phyloP scores from a whole-genome alignment of 1,284 basidiomycete genomes.

The Papiliotrema nemorosa region DNA sequence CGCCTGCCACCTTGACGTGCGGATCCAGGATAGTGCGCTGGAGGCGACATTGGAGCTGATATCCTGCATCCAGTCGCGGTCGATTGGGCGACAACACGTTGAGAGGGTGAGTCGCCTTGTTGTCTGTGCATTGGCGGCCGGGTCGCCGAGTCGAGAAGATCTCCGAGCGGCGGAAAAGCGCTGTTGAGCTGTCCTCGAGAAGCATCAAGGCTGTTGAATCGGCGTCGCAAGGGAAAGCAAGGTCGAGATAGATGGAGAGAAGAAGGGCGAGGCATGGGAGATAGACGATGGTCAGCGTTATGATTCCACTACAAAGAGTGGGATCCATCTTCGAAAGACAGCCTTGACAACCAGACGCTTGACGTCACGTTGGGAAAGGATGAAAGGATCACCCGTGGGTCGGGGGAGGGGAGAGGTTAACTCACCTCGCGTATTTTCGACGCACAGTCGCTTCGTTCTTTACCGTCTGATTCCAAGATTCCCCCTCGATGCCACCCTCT shows the following conservation, averaged over 20 bases:
- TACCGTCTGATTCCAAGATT: slow-evolving; percentile 2
- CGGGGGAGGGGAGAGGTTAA: slow-evolving; percentile 11
- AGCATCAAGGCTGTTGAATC: neutral
- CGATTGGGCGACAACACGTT: slow-evolving; percentile 16
- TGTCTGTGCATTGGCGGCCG: slow-evolving; percentile 10
- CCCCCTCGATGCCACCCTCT: slow-evolving; percentile 3
- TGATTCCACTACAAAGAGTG: no score
- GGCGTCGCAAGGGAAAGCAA: neutral
- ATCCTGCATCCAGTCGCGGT: slow-evolving; percentile 35
- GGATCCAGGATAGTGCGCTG: slow-evolving; percentile 31
- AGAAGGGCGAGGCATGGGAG: no score
- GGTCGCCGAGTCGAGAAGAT: neutral
- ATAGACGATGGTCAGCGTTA: no score
- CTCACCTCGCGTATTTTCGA: slow-evolving; percentile 39
- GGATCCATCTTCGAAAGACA: no score
- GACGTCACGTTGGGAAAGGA: neutral
- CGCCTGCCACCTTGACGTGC: slow-evolving; percentile 8
- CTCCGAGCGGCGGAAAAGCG: neutral
- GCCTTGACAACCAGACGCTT: no score
- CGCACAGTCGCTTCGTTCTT: slow-evolving; percentile 28
- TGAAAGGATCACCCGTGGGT: slow-evolving; percentile 4
- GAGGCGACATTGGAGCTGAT: slow-evolving; percentile 34
- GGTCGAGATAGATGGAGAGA: neutral
- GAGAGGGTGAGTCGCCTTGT: neutral
- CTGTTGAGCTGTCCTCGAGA: neutral